phyloP scores from a whole-genome alignment of 192 early-diverging fungal genomes.

The Mortierella alpina region DNA sequence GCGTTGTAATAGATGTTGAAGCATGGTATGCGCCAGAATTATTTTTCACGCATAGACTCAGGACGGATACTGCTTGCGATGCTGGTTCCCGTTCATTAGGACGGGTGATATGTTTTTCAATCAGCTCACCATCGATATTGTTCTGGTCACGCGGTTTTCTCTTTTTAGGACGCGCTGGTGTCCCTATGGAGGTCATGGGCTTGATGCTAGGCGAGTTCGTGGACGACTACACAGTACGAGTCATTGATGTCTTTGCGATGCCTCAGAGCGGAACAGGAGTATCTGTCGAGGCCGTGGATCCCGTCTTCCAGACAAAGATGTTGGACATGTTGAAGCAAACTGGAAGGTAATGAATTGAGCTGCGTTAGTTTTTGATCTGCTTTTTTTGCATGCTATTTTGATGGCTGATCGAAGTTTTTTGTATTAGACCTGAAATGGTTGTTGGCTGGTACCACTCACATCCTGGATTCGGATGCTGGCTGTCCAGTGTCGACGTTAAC shows the following conservation, averaged over 20 bases:
- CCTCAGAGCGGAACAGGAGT: slow-evolving; percentile 99
- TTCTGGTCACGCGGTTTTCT: slow-evolving; percentile 20
- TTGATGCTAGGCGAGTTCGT: slow-evolving; percentile 99
- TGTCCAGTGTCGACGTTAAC: slow-evolving; percentile 98
- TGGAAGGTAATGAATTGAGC: slow-evolving; percentile 71
- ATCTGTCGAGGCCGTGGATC: slow-evolving; percentile 98
- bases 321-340: slow-evolving; percentile 99
- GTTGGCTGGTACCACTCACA: slow-evolving; percentile 99
- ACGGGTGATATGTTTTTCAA: too few species aligned
- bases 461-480: slow-evolving; percentile 99
- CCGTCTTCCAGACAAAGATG: slow-evolving; percentile 99
- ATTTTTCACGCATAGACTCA: too few species aligned
- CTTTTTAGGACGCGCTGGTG: slow-evolving; percentile 88
- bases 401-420: not conserved
- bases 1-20: slow-evolving; percentile 78
- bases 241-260: slow-evolving; percentile 99
- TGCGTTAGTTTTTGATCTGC: not conserved
- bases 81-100: too few species aligned
- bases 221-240: slow-evolving; percentile 99
- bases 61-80: too few species aligned
- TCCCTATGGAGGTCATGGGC: slow-evolving; percentile 99
- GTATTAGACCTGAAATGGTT: slow-evolving; percentile 91
- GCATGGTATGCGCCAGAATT: slow-evolving; percentile 66
- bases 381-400: not conserved
- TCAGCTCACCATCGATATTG: not conserved